These are phyloP conservation scores for Ceratobasidium papillatum DNA, from an alignment of 1,284 basidiomycete genomes.

Conservation along the genomic window DNA sequence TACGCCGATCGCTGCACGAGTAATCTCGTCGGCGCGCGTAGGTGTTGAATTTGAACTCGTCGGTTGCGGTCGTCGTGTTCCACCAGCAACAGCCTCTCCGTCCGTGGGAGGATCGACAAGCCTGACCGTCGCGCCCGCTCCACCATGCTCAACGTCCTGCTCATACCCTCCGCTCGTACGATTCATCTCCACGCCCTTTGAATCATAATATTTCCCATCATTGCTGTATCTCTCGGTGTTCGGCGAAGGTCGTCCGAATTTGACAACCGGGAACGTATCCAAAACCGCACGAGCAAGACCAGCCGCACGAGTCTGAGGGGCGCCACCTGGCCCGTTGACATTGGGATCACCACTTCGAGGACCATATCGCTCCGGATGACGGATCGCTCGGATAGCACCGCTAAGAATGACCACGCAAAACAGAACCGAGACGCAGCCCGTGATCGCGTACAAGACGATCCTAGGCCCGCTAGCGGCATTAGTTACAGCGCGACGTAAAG, in stretches of 20 bases:
- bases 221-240: background rate
- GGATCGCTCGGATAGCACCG: slow-evolving; percentile 81
- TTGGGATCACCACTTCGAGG: slow-evolving; percentile 63
- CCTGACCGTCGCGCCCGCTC: background rate
- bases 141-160: background rate
- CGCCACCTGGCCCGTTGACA: slow-evolving; percentile 55
- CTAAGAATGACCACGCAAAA: slow-evolving; percentile 83
- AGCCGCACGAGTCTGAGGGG: slow-evolving; percentile 73
- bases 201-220: slow-evolving; percentile 32
- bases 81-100: slow-evolving; percentile 53
- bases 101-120: slow-evolving; percentile 4
- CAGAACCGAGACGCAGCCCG: slow-evolving; percentile 81
- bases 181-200: slow-evolving; percentile 22
- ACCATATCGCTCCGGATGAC: slow-evolving; percentile 92
- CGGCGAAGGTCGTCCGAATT: slow-evolving; percentile 65
- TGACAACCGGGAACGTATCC: slow-evolving; percentile 92
- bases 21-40: slow-evolving; percentile 47
- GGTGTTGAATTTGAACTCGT: slow-evolving; percentile 44
- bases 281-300: slow-evolving; percentile 89
- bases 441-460: slow-evolving; percentile 88
- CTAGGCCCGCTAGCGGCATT: slow-evolving; percentile 52
- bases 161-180: background rate
- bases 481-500: background rate
- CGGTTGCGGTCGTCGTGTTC: slow-evolving; percentile 42
- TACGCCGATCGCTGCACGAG: slow-evolving; percentile 72